These are phyloP conservation scores for Botryotinia convoluta DNA, from an alignment of 2,329 filamentous ascomycete genomes.

Conservation along the genomic window DNA sequence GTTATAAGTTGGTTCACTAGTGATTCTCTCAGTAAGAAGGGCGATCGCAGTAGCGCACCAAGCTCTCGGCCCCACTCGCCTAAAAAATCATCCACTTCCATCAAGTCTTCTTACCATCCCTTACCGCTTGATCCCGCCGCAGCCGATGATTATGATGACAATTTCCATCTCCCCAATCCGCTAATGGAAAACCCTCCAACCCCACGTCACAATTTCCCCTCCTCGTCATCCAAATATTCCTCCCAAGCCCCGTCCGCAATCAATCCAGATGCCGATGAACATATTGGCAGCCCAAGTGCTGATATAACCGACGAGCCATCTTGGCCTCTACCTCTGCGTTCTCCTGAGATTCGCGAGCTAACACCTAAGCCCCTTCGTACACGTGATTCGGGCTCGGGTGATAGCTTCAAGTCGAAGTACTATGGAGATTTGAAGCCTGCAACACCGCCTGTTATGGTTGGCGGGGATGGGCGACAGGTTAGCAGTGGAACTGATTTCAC, in stretches of 20 bases:
- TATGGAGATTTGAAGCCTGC: constrained; percentile 56
- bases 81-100: constrained; percentile 23
- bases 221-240: constrained; percentile 42
- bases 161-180: constrained; percentile 47
- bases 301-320: constrained; percentile 46
- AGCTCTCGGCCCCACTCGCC: constrained; percentile 34
- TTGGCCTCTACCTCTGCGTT: constrained; percentile 9
- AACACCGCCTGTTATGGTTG: constrained; percentile 54
- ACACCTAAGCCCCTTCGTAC: constrained; percentile 27
- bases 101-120: constrained; percentile 27
- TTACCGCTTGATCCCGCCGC: constrained; percentile 23
- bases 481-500: constrained; percentile 58
- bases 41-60: constrained; percentile 16
- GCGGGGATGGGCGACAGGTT: constrained; percentile 45
- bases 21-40: constrained; percentile 35
- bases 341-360: constrained; percentile 18
- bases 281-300: constrained; percentile 40
- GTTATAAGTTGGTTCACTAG: constrained; percentile 33
- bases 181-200: constrained; percentile 51
- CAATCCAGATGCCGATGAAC: constrained; percentile 42
- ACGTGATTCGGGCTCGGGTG: constrained; percentile 10
- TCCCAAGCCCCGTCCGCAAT: constrained; percentile 19
- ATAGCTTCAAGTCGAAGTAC: constrained; percentile 51
- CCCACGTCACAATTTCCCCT: constrained; percentile 32
- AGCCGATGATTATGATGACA: constrained; percentile 43